Percentiles rank a stretch among this genome's conserved stretches.
phyloP scores from a whole-genome alignment of 352 stramenopile genomes.

The Nothophytophthora sp. region DNA sequence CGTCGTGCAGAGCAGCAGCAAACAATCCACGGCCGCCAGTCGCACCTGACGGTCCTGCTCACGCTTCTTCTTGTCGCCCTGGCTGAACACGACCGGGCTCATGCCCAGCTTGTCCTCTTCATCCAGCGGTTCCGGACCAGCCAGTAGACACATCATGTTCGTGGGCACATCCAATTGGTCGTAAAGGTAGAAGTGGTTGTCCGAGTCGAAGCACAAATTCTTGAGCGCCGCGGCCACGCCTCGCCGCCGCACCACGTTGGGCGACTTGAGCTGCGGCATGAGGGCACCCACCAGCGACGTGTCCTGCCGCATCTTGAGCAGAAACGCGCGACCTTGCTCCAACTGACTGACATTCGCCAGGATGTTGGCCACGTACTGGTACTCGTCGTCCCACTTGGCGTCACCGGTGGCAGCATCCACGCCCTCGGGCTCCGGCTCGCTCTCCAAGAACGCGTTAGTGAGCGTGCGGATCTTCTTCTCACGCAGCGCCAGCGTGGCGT shows the following conservation, averaged over 20 bases:
- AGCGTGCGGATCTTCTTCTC: constrained; percentile 85
- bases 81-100: constrained; percentile 74
- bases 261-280: constrained; percentile 76
- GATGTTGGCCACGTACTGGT: constrained; percentile 88
- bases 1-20: constrained; percentile 80
- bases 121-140: constrained; percentile 74
- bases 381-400: constrained; percentile 88
- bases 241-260: constrained; percentile 80
- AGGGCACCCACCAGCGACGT: constrained; percentile 69
- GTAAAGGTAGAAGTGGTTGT: constrained; percentile 90
- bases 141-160: constrained; percentile 78
- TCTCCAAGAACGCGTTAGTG: constrained; percentile 69
- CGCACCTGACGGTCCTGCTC: constrained; percentile 77
- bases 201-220: constrained; percentile 88
- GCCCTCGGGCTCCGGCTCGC: constrained; percentile 75
- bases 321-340: constrained; percentile 73
- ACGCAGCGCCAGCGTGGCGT: constrained; percentile 50
- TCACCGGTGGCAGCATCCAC: constrained; percentile 68
- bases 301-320: constrained; percentile 71
- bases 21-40: constrained; percentile 66
- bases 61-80: constrained; percentile 83
- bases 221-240: constrained; percentile 67
- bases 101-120: constrained; percentile 82
- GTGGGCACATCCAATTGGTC: constrained; percentile 81
- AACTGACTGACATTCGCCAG: constrained; percentile 86